Percentiles rank a stretch among this genome's conserved stretches.
Evolutionary conservation across 192 early-diverging fungal genomes (phyloP).

Genomic region (Podila minutissima): DNA sequence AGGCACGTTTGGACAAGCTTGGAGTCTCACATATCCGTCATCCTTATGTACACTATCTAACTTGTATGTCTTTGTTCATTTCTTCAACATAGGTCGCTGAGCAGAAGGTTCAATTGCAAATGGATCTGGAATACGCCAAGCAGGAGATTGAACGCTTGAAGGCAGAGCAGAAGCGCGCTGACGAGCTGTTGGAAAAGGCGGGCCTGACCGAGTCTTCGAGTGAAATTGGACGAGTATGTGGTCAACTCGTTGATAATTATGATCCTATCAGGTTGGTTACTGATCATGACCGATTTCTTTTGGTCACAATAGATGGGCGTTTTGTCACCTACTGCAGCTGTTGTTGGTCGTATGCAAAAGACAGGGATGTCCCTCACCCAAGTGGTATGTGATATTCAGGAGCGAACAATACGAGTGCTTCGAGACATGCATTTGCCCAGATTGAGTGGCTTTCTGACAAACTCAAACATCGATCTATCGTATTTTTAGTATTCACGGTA

Average conservation of each 20-base stretch:
- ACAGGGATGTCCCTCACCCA: slow-evolving; percentile 68
- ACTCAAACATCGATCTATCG: background rate
- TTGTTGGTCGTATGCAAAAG: slow-evolving; percentile 56
- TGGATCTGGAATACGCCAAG: slow-evolving; percentile 38
- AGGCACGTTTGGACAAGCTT: background rate
- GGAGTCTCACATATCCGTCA: background rate
- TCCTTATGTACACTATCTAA: too few relatives aligned
- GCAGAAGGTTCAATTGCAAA: slow-evolving; percentile 55
- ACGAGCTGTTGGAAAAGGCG: slow-evolving; percentile 52
- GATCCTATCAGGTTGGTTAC: background rate
- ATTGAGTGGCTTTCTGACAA: too few relatives aligned
- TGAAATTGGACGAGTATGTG: slow-evolving; percentile 34
- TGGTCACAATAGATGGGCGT: slow-evolving; percentile 25
- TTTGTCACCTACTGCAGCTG: slow-evolving; percentile 66
- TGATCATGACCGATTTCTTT: too few relatives aligned
- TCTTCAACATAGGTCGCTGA: slow-evolving; percentile 8
- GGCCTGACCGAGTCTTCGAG: slow-evolving; percentile 28
- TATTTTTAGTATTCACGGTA: slow-evolving; percentile 60
- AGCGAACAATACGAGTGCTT: too few relatives aligned
- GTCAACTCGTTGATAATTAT: background rate
- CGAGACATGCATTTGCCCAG: too few relatives aligned
- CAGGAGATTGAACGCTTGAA: slow-evolving; percentile 45
- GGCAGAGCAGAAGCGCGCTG: slow-evolving; percentile 56
- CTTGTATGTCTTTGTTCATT: too few relatives aligned
- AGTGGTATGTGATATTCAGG: slow-evolving; percentile 38